Evolutionary conservation across 2,329 filamentous ascomycete species (phyloP).

Genomic region (Arthrobotrys conoides): DNA sequence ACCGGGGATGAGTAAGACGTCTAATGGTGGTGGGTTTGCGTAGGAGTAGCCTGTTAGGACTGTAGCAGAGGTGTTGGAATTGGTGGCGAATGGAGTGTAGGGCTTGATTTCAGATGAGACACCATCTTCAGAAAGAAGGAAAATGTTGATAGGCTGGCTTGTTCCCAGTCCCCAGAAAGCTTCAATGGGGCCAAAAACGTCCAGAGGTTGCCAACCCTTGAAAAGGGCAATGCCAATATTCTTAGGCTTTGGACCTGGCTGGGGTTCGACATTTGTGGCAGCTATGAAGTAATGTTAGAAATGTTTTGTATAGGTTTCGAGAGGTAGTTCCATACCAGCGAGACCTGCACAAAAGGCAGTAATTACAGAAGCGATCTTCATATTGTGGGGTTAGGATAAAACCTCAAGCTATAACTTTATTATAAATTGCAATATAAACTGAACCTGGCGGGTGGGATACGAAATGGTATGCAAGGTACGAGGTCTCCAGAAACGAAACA

Average conservation of each 20-base stretch:
- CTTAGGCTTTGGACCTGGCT: conserved; percentile 51
- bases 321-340: conserved; percentile 16
- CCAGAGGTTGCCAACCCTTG: conserved; percentile 69
- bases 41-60: conserved; percentile 63
- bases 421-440: background rate
- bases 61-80: conserved; percentile 61
- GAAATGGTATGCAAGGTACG: conserved; percentile 26
- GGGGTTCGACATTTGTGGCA: conserved; percentile 39
- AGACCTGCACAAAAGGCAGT: conserved; percentile 26
- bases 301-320: background rate
- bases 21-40: conserved; percentile 58
- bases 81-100: conserved; percentile 32
- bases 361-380: conserved; percentile 2
- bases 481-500: conserved; percentile 16
- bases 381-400: background rate
- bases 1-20: conserved; percentile 61
- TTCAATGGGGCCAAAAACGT: conserved; percentile 70
- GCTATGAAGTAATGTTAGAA: conserved; percentile 17
- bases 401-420: background rate
- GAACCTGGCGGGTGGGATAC: conserved; percentile 9
- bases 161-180: conserved; percentile 68
- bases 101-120: conserved; percentile 67
- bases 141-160: conserved; percentile 67
- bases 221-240: conserved; percentile 69
- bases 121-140: conserved; percentile 68